Base-by-base conservation (phyloP, 164 flowering plant species). In the Nelumbo lutea region DNA sequence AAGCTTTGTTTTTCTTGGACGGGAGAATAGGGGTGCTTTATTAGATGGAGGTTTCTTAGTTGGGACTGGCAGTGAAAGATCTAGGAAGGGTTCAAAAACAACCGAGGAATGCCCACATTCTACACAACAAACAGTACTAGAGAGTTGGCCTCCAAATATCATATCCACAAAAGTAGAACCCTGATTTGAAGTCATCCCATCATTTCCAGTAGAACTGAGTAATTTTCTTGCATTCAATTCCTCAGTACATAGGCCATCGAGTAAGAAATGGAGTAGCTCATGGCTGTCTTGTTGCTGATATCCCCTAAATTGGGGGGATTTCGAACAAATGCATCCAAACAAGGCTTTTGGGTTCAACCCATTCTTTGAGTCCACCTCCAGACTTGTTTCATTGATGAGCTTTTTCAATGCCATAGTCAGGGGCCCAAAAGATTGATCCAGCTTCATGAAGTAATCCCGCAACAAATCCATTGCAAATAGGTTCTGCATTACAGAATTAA, bases 211-310 rank as follows among this genome's bases (percentile, higher is more conserved):
- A 56, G 78, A 70, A 65, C 27, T 66, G 0, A 38, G 55, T 55
- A 68, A 73, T 68, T 85, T 89, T 75, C 80, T 85, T 1, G 68
- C 59, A 64, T 60, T 66, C 70, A 82, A 68, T 65, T 93, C 97
- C 79, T 96, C 99, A 62, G 79, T 76, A 47, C 75, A 77, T 80
- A 89, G 72, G 27, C 87, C 90, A 85, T 93, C 98, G 42, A 96
- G 92, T 72, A 96, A 84, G 75, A 80, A 90, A 4, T 93, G 90
- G 39, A 96, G 92, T 79, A 96, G 74, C 61, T 96, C 99, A 75
- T 96, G 99, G 79, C 99, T 91, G 72, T 96, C 99, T 52, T 96
- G 98, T 65, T 96, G 98, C 68, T 90, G 93, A 75, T 77, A 86
- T 76, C 98, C 99, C 80, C 81, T 81, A 76, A 93, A 96, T 48